These are phyloP conservation scores for Candida golubevii DNA, from an alignment of 805 yeast genomes.

Conservation along the genomic window DNA sequence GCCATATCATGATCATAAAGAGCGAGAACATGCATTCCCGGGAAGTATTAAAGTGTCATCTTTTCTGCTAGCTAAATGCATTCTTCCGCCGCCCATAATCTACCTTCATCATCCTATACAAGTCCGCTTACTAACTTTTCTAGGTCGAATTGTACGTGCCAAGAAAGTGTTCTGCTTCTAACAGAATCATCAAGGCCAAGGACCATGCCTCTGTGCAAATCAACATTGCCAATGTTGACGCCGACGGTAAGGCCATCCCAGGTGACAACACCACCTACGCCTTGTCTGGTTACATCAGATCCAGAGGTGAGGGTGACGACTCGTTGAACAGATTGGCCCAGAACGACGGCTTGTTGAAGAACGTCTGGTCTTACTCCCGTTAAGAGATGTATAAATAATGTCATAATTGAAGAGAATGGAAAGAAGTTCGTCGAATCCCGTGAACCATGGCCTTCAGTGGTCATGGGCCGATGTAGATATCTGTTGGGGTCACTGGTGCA, in stretches of 20 bases:
- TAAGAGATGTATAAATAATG: conserved; percentile 40
- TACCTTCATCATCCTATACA: too few relatives aligned
- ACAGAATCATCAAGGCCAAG: conserved; percentile 99
- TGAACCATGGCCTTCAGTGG: not conserved
- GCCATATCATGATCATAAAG: too few relatives aligned
- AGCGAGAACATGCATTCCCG: too few relatives aligned
- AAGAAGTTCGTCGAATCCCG: not conserved
- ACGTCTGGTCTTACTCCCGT: conserved; percentile 94
- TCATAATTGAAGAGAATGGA: conserved; percentile 8
- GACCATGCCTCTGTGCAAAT: conserved; percentile 99
- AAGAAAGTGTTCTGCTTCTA: conserved; percentile 99
- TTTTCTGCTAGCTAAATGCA: too few relatives aligned
- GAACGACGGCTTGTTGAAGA: conserved; percentile 95
- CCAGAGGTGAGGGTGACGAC: conserved; percentile 99
- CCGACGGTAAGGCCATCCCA: conserved; percentile 89
- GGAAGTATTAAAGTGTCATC: not conserved
- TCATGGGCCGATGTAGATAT: not conserved
- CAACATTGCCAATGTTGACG: conserved; percentile 98
- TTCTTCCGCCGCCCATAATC: too few relatives aligned
- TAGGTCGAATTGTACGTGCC: conserved; percentile 99
- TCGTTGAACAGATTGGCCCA: conserved; percentile 99
- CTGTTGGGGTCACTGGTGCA: too few relatives aligned
- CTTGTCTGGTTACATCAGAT: conserved; percentile 94
- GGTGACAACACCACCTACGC: conserved; percentile 93
- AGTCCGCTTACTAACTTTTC: conserved; percentile 26